Base-by-base conservation (phyloP, 2,329 filamentous ascomycete genomes). In the Xylariaceae sp. region DNA sequence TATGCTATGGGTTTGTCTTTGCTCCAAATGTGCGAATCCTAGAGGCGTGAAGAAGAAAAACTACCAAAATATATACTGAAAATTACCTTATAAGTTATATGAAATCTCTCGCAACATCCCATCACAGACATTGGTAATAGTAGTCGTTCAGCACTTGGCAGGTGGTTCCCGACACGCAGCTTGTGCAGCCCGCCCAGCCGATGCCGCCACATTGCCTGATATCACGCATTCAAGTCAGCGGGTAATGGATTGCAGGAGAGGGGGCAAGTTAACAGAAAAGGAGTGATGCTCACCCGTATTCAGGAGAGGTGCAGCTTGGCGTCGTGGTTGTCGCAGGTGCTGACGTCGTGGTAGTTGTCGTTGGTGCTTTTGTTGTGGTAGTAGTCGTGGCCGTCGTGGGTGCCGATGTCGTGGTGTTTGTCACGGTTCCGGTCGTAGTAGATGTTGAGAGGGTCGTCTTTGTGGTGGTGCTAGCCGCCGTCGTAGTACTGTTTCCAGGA, bases 141-240 rank as follows among this genome's bases (percentile, higher is more conserved):
- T 60, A 60, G 32, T 58, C 57, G 18, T 60, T 60, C n/a, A 58
- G 26, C 3, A 39, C 49, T 29, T 62, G 58, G 58, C 72, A 74
- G 6, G 68, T 68, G 18, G 56, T 65, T 5, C 68, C 70, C 4
- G 65, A 54, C 5, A 62, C 64, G 55, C 72, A 74, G 6, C 53
- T 57, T 0, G 65, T 68, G 55, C 70, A 67, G 2, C 71, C 71
- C 1, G 63, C 65, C 54, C 63, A 74, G 29, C 63, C 64, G 12
- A 53, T 65, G 4, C 72, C 72, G 39, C 71, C 71, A 53, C 71
- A 73, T 61, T 72, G 71, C 1, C 63, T 69, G 12, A 16, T 26
- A 30, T 47, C 2, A 41, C 5, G 7, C 21, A 18, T 2, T 32
- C n/a, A 10, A 26, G 49, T 57, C 26, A 59, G 51, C 18, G 7